Conservation (phyloP, 345 rosid genomes). For the Ricinus communis region DNA sequence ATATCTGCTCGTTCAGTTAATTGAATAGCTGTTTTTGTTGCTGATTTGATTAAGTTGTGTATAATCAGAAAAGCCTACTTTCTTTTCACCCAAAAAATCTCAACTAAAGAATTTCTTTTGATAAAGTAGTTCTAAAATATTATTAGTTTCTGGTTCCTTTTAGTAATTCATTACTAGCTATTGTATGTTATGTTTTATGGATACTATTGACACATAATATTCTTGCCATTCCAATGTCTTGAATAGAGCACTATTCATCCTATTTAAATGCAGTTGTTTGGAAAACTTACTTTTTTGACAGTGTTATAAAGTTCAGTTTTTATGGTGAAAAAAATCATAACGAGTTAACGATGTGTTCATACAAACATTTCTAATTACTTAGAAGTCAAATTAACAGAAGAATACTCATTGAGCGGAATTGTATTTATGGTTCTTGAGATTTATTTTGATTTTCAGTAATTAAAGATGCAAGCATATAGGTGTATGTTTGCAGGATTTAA, state of each 20-base stretch:
- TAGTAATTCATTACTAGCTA: background rate
- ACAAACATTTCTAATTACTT: no score
- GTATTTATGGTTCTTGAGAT: background rate
- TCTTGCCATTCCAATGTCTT: background rate
- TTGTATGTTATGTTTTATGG: background rate
- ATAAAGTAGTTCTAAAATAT: background rate
- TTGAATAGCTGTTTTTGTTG: no score
- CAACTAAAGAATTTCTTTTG: no score
- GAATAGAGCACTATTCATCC: no score
- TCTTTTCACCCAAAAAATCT: no score
- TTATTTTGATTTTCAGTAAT: background rate
- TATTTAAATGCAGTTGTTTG: no score
- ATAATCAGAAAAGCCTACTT: no score
- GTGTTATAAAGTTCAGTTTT: background rate
- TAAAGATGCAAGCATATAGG: background rate
- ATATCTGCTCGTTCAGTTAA: no score
- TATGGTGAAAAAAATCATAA: conserved; percentile 8
- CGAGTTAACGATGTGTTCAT: no score
- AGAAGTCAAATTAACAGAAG: background rate
- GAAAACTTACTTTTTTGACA: background rate
- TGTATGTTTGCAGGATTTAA: background rate
- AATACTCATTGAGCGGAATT: background rate
- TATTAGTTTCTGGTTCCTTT: background rate
- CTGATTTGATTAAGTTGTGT: no score
- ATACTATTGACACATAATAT: background rate